Base-by-base conservation (phyloP, 805 yeast genomes). In the Yamadazyma paraphyllophila region DNA sequence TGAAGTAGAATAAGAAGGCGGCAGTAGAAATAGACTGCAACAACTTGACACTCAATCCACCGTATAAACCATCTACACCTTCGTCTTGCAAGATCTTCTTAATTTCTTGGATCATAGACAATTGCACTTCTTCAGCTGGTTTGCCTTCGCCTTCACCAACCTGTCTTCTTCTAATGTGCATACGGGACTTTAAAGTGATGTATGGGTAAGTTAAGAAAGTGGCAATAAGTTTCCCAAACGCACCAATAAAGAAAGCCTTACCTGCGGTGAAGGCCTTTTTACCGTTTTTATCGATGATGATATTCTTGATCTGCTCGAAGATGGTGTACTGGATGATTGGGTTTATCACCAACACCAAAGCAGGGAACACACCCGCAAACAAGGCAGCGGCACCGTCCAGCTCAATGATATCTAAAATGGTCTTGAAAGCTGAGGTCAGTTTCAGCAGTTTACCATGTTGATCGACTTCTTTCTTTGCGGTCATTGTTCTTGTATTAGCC, bases 281-380 rank as follows among this genome's bases (percentile, higher is more conserved):
- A 43, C 82, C 80, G 36, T 80, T 76, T 33, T 67, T 71, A 46
- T 76, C 80, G 44, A 81, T 72, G 13, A 90, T 73, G 14, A 75
- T 55, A 54, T 86, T 88, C 60, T 85, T 83, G 57, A 88, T 64
- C 65, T 90, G 96, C 67, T 91, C 98, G 63, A 85, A 91, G 38
- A 89, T 80, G 41, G 97, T 88, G 71, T 90, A 91, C 66, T 91
- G 97, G 53, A 91, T 83, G 49, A 91, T 85, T 34, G 98, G 97
- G 64, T 91, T 91, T 51, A 83, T 58, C 41, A 91, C 97, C 49
- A 91, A 74, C 40, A 89, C 81, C 58, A 91, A 74, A 2, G 97
- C 96, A 1, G 97, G 97, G 25, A 83, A 72, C 4, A 91, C 80
- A 5, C 98, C 98, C 26, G 88, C 83, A 62, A 91, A 88, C 42